Conservation (phyloP, 1,284 basidiomycete genomes). For the Ganoderma boninense region DNA sequence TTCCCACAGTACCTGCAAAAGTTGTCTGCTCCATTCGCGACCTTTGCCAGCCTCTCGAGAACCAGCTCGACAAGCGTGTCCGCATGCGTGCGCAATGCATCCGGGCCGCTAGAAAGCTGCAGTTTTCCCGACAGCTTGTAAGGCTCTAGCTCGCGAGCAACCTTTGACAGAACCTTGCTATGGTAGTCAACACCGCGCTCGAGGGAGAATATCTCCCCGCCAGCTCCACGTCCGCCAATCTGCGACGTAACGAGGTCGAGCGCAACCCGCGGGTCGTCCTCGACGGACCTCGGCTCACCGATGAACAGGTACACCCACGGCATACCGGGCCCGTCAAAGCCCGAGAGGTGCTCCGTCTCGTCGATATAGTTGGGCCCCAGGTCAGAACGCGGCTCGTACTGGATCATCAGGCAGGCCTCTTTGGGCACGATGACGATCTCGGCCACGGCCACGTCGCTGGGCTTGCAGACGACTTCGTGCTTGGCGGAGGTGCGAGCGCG, state of each 20-base stretch:
- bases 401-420: slow-evolving; percentile 33
- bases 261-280: slow-evolving; percentile 30
- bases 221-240: slow-evolving; percentile 33
- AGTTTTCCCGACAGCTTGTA: slow-evolving; percentile 30
- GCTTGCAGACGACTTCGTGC: slow-evolving; percentile 30
- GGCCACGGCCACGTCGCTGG: slow-evolving; percentile 28
- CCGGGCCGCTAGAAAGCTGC: slow-evolving; percentile 14
- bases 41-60: slow-evolving; percentile 25
- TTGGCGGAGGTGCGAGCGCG: slow-evolving; percentile 32
- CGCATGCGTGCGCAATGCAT: slow-evolving; percentile 22
- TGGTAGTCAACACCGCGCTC: slow-evolving; percentile 36
- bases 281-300: slow-evolving; percentile 27
- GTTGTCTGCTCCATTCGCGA: slow-evolving; percentile 29
- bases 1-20: slow-evolving; percentile 37
- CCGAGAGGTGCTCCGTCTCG: slow-evolving; percentile 31
- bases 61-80: slow-evolving; percentile 28
- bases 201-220: slow-evolving; percentile 33
- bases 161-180: slow-evolving; percentile 29
- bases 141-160: slow-evolving; percentile 29
- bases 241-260: slow-evolving; percentile 34
- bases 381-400: slow-evolving; percentile 29
- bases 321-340: slow-evolving; percentile 23
- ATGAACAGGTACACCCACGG: slow-evolving; percentile 35
- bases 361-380: slow-evolving; percentile 23
- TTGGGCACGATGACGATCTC: slow-evolving; percentile 31